Evolutionary conservation across 169 alveolate species (phyloP).

Genomic region (Sarcocystis neurona): DNA sequence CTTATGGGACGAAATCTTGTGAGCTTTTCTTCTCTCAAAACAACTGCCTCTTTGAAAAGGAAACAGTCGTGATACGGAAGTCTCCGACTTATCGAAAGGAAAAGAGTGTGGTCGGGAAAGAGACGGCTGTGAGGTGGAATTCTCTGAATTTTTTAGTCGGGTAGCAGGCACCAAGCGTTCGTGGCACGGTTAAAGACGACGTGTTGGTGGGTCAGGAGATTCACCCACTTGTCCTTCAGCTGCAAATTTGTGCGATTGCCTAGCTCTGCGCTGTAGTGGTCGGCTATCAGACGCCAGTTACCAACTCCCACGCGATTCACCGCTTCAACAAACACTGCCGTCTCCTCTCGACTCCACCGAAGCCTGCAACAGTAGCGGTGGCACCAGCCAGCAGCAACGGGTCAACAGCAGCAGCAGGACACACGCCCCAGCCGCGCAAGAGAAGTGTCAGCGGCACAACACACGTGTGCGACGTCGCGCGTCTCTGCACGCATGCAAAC

Average conservation of each 20-base stretch:
- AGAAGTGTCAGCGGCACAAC: too few relatives aligned
- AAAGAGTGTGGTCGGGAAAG: too few relatives aligned
- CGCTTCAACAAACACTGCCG: constrained; percentile 28
- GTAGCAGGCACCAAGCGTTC: not conserved
- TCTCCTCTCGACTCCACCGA: constrained; percentile 44
- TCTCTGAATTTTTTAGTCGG: not conserved
- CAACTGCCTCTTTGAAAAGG: too few relatives aligned
- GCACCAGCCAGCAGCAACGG: too few relatives aligned
- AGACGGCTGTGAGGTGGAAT: too few relatives aligned
- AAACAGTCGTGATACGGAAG: not conserved
- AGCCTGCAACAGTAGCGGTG: not conserved
- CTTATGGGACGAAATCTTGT: too few relatives aligned
- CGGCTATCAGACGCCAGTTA: constrained; percentile 24
- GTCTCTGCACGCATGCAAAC: too few relatives aligned
- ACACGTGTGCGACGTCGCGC: too few relatives aligned
- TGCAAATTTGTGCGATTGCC: constrained; percentile 40
- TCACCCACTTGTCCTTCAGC: constrained; percentile 47
- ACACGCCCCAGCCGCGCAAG: too few relatives aligned
- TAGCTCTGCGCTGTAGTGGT: not conserved
- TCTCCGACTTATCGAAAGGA: not conserved
- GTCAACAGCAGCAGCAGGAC: too few relatives aligned
- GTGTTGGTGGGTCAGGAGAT: constrained; percentile 31
- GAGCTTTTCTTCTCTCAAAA: too few relatives aligned
- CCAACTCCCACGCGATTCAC: constrained; percentile 33
- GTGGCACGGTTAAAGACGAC: not conserved